These are phyloP conservation scores for Vaccinium vitisidaea DNA, from an alignment of 148 eudicot genomes.

Conservation along the genomic window DNA sequence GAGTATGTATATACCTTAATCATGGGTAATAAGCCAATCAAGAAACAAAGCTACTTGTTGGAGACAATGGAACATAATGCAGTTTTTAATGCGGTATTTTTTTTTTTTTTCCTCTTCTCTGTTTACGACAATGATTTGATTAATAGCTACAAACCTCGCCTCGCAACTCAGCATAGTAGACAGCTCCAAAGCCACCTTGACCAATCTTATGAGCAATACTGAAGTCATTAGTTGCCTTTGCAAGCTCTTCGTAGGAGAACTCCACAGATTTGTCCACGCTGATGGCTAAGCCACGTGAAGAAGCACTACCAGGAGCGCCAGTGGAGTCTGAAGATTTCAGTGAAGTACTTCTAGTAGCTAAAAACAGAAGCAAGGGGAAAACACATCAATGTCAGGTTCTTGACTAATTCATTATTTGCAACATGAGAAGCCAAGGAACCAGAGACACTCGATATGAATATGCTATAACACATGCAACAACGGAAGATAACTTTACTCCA, in stretches of 20 bases:
- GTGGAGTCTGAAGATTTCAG: slow-evolving; percentile 31
- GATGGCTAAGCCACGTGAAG: slow-evolving; percentile 30
- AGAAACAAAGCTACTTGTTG: not conserved
- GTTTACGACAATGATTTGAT: not conserved
- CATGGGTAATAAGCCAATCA: not conserved
- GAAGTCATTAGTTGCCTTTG: slow-evolving; percentile 52
- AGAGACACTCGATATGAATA: not conserved
- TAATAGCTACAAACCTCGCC: slow-evolving; percentile 46
- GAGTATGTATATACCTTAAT: not conserved
- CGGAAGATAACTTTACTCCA: not conserved
- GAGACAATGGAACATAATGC: not conserved
- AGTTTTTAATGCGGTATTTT: not conserved
- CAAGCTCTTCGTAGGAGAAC: slow-evolving; percentile 57
- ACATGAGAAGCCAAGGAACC: not conserved
- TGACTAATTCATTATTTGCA: not conserved
- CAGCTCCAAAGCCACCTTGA: slow-evolving; percentile 68
- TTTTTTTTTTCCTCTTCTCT: not conserved
- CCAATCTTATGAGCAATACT: slow-evolving; percentile 49
- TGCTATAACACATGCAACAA: not conserved
- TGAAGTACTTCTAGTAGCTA: slow-evolving; percentile 23
- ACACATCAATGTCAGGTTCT: slow-evolving; percentile 37
- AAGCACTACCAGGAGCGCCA: slow-evolving; percentile 22
- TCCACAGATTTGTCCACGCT: slow-evolving; percentile 56
- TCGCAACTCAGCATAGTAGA: slow-evolving; percentile 54
- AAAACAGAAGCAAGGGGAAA: slow-evolving; percentile 30